Conservation (phyloP, 805 yeast species). For the Citeromyces matritensis region DNA sequence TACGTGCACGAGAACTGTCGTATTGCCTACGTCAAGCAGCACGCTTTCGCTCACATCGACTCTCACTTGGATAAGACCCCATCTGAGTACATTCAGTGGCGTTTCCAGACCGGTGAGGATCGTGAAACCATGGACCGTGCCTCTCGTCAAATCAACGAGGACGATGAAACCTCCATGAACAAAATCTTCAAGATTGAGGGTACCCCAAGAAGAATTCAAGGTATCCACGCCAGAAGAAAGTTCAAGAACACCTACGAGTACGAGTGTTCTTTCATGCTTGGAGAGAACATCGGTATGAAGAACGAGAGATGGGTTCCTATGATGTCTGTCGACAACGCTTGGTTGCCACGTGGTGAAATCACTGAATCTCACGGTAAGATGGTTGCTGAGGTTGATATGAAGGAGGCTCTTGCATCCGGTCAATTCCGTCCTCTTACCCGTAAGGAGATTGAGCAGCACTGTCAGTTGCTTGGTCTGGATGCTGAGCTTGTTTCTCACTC, state of each 20-base stretch:
- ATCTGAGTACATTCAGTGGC: slow-evolving; percentile 99
- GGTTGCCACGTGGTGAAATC: slow-evolving; percentile 99
- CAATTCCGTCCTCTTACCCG: slow-evolving; percentile 99
- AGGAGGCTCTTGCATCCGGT: slow-evolving; percentile 99
- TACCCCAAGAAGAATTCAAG: slow-evolving; percentile 92
- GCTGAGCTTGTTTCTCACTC: slow-evolving; percentile 99
- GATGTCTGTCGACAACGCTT: slow-evolving; percentile 99
- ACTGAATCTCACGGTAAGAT: slow-evolving; percentile 95
- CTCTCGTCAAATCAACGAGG: slow-evolving; percentile 94
- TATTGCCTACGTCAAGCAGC: slow-evolving; percentile 99
- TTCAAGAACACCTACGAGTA: slow-evolving; percentile 99
- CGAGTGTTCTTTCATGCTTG: slow-evolving; percentile 93
- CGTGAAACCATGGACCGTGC: slow-evolving; percentile 99
- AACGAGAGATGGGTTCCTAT: slow-evolving; percentile 99
- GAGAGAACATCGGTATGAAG: slow-evolving; percentile 99
- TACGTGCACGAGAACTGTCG: slow-evolving; percentile 99
- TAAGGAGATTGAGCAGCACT: slow-evolving; percentile 98
- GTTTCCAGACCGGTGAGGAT: slow-evolving; percentile 99
- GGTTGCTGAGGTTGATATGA: slow-evolving; percentile 99
- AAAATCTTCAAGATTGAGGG: slow-evolving; percentile 93
- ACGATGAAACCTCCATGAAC: slow-evolving; percentile 97
- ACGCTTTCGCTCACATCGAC: slow-evolving; percentile 99
- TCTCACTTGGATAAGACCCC: slow-evolving; percentile 98
- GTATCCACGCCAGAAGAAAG: slow-evolving; percentile 94
- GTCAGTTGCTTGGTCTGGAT: slow-evolving; percentile 96